Evolutionary conservation across 208 protist genomes (phyloP), one percentile per base, ranked within the genome.

Genomic region (Endotrypanum monterogeii): DNA sequence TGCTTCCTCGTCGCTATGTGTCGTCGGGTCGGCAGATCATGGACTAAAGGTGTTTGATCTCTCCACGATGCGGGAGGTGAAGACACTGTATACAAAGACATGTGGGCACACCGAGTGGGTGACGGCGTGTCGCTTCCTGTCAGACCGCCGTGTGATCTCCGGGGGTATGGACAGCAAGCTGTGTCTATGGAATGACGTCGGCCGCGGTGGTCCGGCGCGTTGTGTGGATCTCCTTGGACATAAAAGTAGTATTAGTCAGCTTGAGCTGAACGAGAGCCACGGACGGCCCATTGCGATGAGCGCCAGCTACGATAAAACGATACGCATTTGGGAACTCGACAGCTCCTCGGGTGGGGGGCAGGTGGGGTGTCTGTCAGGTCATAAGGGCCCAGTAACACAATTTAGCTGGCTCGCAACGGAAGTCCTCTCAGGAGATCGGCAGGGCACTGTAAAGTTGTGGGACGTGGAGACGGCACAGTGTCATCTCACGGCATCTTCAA

Each of bases 81-180:
- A 83, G 67, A 86, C 84, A 67, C 82, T 97, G 3, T 97, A 92
- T 74, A 94, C 79, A 2, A 89, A 90, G 65, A 88, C 82, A 0
- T 88, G 73, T 69, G 93, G 93, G 3, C 93, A 97, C 83, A 93
- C 87, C 0, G 93, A 97, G 78, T 97, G 93, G 93, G 91, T 97
- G 48, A 97, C 93, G 39, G 76, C 82, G 44, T 96, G 91, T 66
- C 85, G 77, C 51, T 96, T 90, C 62, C 74, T 96, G 23, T 79
- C 78, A 48, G 87, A 78, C 56, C 81, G 93, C 39, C 76, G 85
- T 8, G 86, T 97, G 41, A 61, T 97, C 32, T 95, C 90, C 3
- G 94, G 94, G 20, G 94, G 92, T 16, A 96, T 96, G 94, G 94
- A 97, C 79, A 91, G 83, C 56, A 96, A 96, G 81, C 71, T 97